phyloP scores from a whole-genome alignment of 352 stramenopile species.

The Phytopythium sindhum region DNA sequence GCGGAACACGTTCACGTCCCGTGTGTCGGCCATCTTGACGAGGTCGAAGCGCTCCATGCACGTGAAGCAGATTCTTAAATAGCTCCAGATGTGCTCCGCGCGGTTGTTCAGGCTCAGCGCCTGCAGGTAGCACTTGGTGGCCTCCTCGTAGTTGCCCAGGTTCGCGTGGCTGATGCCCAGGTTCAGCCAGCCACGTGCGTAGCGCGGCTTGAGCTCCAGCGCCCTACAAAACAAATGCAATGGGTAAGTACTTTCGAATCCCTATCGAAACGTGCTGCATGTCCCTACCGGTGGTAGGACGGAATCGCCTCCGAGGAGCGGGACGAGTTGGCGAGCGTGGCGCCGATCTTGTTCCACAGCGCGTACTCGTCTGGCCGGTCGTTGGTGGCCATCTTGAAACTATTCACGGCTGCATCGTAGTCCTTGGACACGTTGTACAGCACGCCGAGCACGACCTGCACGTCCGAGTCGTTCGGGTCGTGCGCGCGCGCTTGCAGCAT shows the following conservation, averaged over 20 bases:
- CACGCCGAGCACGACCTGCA: conserved; percentile 93
- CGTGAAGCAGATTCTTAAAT: conserved; percentile 97
- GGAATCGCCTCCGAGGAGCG: conserved; percentile 91
- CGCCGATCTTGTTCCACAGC: conserved; percentile 98
- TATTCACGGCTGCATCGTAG: conserved; percentile 90
- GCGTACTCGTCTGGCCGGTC: conserved; percentile 91
- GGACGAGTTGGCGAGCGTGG: conserved; percentile 95
- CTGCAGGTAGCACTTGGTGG: conserved; percentile 96
- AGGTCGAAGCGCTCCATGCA: conserved; percentile 97
- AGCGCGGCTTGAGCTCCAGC: conserved; percentile 95
- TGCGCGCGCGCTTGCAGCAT: conserved; percentile 90
- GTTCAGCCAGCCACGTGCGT: conserved; percentile 97
- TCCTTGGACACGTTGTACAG: conserved; percentile 97
- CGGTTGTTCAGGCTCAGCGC: conserved; percentile 94
- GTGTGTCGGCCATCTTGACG: conserved; percentile 88
- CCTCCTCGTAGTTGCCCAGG: conserved; percentile 93
- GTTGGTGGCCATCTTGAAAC: conserved; percentile 86
- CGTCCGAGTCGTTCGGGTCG: conserved; percentile 72
- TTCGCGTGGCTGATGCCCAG: conserved; percentile 97
- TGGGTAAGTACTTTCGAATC: conserved; percentile 6
- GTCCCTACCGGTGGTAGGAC: conserved; percentile 80
- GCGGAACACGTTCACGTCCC: conserved; percentile 75
- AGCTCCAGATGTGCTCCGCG: conserved; percentile 97
- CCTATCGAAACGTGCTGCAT: neutral
- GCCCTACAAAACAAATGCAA: conserved; percentile 48